These are phyloP conservation scores for Chaetoceros tenuissimus DNA, from an alignment of 108 stramenopile genomes.

Conservation along the genomic window DNA sequence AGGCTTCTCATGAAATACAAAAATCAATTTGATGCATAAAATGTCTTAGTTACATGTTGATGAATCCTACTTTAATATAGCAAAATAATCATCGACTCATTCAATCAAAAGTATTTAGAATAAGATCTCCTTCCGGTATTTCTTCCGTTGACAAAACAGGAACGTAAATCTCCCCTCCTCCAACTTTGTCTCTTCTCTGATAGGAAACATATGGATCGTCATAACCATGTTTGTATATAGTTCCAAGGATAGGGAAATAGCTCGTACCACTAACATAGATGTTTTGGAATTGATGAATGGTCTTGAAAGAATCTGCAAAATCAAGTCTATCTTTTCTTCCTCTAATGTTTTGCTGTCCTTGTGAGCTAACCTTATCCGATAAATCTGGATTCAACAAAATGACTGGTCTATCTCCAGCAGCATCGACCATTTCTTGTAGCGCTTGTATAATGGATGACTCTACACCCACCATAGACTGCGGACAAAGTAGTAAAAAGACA, in stretches of 20 bases:
- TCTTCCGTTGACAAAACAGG: slow-evolving; percentile 58
- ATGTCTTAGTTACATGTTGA: no score
- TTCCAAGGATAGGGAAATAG: slow-evolving; percentile 79
- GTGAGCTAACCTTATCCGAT: slow-evolving; percentile 55
- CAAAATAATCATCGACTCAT: no score
- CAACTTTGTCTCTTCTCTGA: slow-evolving; percentile 63
- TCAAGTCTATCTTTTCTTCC: slow-evolving; percentile 66
- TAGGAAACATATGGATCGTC: slow-evolving; percentile 63
- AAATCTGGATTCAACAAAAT: slow-evolving; percentile 82
- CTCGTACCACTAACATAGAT: slow-evolving; percentile 76
- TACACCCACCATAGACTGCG: slow-evolving; percentile 71
- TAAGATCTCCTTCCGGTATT: slow-evolving; percentile 50
- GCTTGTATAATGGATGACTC: slow-evolving; percentile 61
- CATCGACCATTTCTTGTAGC: slow-evolving; percentile 70
- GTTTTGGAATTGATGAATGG: slow-evolving; percentile 72
- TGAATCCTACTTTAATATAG: no score
- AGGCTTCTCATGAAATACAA: no score
- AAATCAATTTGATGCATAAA: no score
- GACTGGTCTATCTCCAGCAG: slow-evolving; percentile 74
- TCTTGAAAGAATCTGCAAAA: slow-evolving; percentile 64
- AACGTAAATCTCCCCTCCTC: slow-evolving; percentile 66
- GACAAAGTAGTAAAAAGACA: slow-evolving; percentile 71
- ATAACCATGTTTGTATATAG: slow-evolving; percentile 51
- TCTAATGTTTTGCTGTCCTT: slow-evolving; percentile 75
- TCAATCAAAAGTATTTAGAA: slow-evolving; percentile 47